These are phyloP conservation scores for Penicillium silybi DNA, from an alignment of 495 filamentous ascomycete species.

Conservation along the genomic window DNA sequence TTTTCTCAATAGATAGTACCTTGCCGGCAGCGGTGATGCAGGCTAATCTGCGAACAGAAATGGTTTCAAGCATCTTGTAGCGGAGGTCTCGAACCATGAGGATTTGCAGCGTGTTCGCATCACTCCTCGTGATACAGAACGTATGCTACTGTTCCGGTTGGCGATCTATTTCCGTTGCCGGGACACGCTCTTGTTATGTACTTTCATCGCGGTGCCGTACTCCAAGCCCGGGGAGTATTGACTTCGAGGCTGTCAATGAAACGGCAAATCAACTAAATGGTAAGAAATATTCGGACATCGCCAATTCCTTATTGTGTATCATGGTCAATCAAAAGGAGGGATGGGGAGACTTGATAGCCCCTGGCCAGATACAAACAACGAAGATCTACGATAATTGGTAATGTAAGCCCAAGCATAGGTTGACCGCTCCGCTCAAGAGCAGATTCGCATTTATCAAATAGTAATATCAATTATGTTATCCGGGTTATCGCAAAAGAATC, in stretches of 20 bases:
- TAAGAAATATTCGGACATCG: slow-evolving; percentile 28
- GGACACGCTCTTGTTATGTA: slow-evolving; percentile 17
- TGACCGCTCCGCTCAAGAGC: background rate
- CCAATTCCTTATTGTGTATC: slow-evolving; percentile 19
- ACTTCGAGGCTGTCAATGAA: slow-evolving; percentile 21
- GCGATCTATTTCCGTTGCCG: slow-evolving; percentile 26
- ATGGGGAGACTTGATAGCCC: background rate
- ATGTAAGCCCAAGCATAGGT: background rate
- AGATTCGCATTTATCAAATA: background rate
- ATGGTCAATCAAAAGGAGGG: background rate
- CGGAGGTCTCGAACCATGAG: slow-evolving; percentile 17
- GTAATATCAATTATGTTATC: background rate
- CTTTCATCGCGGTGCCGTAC: slow-evolving; percentile 27
- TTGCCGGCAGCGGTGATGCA: no score
- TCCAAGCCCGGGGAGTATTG: slow-evolving; percentile 18
- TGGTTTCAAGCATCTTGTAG: background rate
- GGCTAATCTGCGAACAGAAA: no score
- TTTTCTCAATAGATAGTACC: no score
- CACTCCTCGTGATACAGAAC: slow-evolving; percentile 28
- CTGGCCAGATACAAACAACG: background rate
- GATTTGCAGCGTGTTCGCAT: background rate
- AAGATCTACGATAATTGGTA: background rate
- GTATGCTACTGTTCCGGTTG: slow-evolving; percentile 25
- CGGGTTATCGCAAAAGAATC: background rate
- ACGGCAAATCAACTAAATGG: slow-evolving; percentile 19